Conservation (phyloP, 2,329 filamentous ascomycete species). For the Metarhizium robertsii region DNA sequence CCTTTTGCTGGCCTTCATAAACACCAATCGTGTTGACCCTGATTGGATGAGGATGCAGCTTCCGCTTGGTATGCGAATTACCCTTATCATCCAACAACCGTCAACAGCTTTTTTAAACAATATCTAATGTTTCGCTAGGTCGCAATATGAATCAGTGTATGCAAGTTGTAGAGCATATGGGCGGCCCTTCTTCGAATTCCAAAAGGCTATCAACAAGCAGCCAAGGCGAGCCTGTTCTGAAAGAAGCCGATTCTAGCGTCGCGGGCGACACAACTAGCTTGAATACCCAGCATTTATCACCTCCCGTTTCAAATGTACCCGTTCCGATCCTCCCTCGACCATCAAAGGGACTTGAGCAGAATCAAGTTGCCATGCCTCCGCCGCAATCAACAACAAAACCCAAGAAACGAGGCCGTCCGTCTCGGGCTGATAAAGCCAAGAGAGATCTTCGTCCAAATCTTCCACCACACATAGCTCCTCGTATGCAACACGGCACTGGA, state of each 20-base stretch:
- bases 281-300: conserved; percentile 1
- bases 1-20: conserved; percentile 38
- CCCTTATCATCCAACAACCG: background rate
- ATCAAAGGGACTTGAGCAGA: conserved; percentile 5
- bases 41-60: conserved; percentile 40
- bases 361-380: background rate
- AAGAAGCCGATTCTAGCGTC: background rate
- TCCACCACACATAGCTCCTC: conserved; percentile 24
- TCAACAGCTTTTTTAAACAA: background rate
- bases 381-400: conserved; percentile 4
- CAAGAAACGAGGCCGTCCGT: conserved; percentile 37
- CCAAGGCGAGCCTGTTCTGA: conserved; percentile 17
- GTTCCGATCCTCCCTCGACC: conserved; percentile 17
- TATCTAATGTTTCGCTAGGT: conserved; percentile 20
- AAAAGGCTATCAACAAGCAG: conserved; percentile 29
- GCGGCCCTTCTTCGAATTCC: conserved; percentile 16
- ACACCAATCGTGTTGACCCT: conserved; percentile 27
- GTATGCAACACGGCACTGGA: conserved; percentile 11
- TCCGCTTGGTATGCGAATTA: conserved; percentile 29
- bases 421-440: conserved; percentile 32
- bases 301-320: background rate
- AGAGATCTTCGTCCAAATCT: conserved; percentile 19
- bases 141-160: conserved; percentile 39
- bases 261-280: background rate
- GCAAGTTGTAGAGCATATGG: conserved; percentile 28